These are phyloP conservation scores for Fusarium temperatum DNA, from an alignment of 2,329 filamentous ascomycete species.

Conservation along the genomic window DNA sequence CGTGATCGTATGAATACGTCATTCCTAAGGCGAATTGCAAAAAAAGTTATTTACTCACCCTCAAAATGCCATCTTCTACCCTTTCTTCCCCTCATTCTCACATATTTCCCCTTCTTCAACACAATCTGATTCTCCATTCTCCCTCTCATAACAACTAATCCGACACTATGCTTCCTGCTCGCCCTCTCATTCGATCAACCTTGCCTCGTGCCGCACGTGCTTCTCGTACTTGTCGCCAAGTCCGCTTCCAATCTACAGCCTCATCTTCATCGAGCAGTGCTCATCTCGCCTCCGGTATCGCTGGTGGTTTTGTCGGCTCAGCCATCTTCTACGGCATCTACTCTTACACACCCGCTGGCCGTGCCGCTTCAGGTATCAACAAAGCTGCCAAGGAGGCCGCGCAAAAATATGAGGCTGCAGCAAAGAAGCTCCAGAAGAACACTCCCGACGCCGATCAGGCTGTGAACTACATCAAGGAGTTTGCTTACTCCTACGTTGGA, in stretches of 20 bases:
- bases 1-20: constrained; percentile 36
- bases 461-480: constrained; percentile 70
- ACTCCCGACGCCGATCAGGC: constrained; percentile 75
- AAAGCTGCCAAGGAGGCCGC: constrained; percentile 63
- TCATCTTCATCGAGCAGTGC: constrained; percentile 38
- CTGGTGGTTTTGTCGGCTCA: constrained; percentile 56
- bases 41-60: neutral
- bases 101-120: neutral
- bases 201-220: constrained; percentile 43
- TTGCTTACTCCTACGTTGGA: constrained; percentile 72
- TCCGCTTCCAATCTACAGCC: constrained; percentile 55
- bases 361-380: constrained; percentile 53
- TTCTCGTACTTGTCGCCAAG: constrained; percentile 38
- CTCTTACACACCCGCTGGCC: constrained; percentile 56
- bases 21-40: constrained; percentile 14
- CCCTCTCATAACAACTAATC: neutral
- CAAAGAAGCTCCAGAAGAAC: constrained; percentile 67
- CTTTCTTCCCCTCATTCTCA: neutral
- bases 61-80: constrained; percentile 3
- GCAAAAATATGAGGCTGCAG: constrained; percentile 67
- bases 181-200: constrained; percentile 42
- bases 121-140: neutral
- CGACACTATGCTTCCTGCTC: constrained; percentile 44
- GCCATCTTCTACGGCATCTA: constrained; percentile 55
- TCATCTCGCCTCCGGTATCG: constrained; percentile 52